Evolutionary conservation across 441 rosid species (phyloP).

Genomic region (Populus hybrid): DNA sequence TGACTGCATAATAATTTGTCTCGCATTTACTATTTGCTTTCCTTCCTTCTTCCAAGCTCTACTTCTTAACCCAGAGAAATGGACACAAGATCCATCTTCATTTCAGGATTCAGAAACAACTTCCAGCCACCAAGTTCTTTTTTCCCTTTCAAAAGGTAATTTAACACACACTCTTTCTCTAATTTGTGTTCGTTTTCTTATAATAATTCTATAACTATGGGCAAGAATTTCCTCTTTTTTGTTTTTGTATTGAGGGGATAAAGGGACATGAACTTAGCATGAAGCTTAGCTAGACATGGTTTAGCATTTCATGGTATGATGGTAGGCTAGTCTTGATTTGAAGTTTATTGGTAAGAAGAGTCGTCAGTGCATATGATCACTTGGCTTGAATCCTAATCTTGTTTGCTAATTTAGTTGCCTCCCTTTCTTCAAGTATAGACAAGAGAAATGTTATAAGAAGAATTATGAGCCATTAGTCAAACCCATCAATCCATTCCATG

Average conservation of each 20-base stretch:
- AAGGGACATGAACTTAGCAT: neutral
- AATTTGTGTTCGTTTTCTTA: neutral
- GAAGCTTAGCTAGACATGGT: neutral
- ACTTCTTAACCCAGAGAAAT: neutral
- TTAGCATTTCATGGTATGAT: no score
- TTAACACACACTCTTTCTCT: neutral
- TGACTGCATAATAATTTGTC: neutral
- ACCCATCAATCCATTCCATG: no score
- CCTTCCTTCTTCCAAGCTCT: neutral
- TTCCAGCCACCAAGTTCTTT: neutral
- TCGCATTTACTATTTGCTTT: neutral
- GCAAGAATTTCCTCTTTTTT: no score
- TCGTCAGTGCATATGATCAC: no score
- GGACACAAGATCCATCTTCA: neutral
- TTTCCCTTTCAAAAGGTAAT: neutral
- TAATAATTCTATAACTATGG: neutral
- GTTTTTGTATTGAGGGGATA: neutral
- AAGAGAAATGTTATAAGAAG: no score
- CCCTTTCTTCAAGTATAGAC: no score
- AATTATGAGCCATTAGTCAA: no score
- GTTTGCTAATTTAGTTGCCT: no score
- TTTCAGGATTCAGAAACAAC: neutral
- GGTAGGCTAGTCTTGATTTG: no score
- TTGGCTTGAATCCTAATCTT: no score
- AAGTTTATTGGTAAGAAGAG: no score